A percentile compares a stretch with the other conserved stretches of the same genome.
Conservation (phyloP, 805 yeast species). For the Saccharomycopsis sp. region DNA sequence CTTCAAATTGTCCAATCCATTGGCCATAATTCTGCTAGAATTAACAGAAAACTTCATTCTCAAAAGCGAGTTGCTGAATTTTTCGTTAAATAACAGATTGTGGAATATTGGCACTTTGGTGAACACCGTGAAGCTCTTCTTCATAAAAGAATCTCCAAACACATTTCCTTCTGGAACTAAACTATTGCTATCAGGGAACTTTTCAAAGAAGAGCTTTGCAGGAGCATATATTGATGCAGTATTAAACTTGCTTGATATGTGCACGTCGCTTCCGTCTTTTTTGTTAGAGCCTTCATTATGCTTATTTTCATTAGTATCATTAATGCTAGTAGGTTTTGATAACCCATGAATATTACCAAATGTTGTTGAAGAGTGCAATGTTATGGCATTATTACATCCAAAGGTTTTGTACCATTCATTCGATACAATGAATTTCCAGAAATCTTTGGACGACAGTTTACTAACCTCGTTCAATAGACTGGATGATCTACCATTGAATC, state of each 20-base stretch:
- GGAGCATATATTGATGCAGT: neutral
- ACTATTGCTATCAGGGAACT: neutral
- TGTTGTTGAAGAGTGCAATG: slow-evolving; percentile 3
- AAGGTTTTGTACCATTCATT: slow-evolving; percentile 8
- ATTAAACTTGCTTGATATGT: neutral
- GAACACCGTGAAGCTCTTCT: slow-evolving; percentile 9
- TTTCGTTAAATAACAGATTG: neutral
- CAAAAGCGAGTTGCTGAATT: slow-evolving; percentile 2
- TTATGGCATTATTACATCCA: slow-evolving; percentile 1
- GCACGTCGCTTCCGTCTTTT: neutral
- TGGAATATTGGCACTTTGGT: slow-evolving; percentile 16
- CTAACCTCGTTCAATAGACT: slow-evolving; percentile 5
- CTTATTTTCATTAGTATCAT: neutral
- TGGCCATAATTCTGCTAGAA: neutral
- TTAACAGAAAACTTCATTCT: slow-evolving; percentile 13
- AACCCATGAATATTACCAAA: slow-evolving; percentile 6
- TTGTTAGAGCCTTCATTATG: neutral
- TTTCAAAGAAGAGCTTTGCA: neutral
- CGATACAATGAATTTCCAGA: slow-evolving; percentile 6
- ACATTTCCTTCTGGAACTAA: neutral
- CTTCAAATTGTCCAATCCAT: neutral
- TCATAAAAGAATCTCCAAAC: slow-evolving; percentile 1
- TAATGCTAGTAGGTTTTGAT: neutral
- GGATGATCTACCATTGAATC: slow-evolving; percentile 1
- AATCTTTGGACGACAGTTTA: neutral